phyloP scores from a whole-genome alignment of 805 yeast genomes.

The Candida insectorum region DNA sequence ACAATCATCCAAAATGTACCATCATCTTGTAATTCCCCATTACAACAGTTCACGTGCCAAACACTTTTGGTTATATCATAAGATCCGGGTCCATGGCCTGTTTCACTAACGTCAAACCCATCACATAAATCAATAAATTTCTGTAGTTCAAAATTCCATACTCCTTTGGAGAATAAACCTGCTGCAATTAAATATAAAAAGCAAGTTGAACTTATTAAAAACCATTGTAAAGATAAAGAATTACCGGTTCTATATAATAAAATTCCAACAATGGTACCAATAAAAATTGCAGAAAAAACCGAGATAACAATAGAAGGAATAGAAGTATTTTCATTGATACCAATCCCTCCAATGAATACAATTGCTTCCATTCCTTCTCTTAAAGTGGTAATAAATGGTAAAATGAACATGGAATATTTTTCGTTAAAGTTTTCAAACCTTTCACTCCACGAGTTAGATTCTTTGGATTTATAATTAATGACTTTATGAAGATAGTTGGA shows the following conservation, averaged over 20 bases:
- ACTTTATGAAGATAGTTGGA: conserved; percentile 20
- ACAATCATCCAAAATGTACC: conserved; percentile 74
- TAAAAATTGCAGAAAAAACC: conserved; percentile 51
- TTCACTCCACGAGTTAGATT: conserved; percentile 1
- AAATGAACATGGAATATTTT: conserved; percentile 35
- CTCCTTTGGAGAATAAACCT: conserved; percentile 81
- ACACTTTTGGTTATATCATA: conserved; percentile 75
- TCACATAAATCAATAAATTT: conserved; percentile 66
- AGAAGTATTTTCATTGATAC: conserved; percentile 35
- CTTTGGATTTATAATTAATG: conserved; percentile 4
- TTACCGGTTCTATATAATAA: conserved; percentile 75
- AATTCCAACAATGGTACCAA: conserved; percentile 64
- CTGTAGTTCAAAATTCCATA: conserved; percentile 87
- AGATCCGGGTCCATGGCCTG: conserved; percentile 92
- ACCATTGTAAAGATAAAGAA: conserved; percentile 69
- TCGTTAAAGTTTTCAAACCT: conserved; percentile 14
- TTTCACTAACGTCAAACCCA: conserved; percentile 83
- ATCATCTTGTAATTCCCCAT: conserved; percentile 81
- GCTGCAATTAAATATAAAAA: conserved; percentile 82
- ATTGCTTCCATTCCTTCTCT: conserved; percentile 93
- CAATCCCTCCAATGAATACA: conserved; percentile 85
- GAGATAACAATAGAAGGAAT: conserved; percentile 53
- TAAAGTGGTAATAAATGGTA: conserved; percentile 82
- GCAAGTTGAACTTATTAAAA: conserved; percentile 72
- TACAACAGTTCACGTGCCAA: conserved; percentile 96